phyloP scores from a whole-genome alignment of 352 stramenopile species.

The Globisporangium abappressorium region DNA sequence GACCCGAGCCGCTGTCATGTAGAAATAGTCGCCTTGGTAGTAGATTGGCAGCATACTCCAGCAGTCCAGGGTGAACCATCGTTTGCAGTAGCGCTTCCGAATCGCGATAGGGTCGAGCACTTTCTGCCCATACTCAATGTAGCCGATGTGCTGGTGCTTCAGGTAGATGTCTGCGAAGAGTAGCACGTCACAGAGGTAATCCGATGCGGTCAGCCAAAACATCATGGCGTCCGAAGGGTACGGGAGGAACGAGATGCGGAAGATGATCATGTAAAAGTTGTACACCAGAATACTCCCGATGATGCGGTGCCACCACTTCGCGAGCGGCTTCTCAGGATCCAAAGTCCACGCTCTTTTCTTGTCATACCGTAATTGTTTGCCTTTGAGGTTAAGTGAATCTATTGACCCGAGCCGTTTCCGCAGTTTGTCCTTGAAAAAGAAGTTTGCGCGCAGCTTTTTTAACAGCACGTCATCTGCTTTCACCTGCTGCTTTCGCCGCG shows the following conservation, averaged over 20 bases:
- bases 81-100: conserved; percentile 29
- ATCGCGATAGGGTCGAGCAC: conserved; percentile 38
- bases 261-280: conserved; percentile 54
- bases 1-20: conserved; percentile 35
- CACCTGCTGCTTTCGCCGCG: conserved; percentile 17
- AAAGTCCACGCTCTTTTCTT: conserved; percentile 22
- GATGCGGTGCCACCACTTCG: conserved; percentile 54
- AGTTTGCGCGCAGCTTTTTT: conserved; percentile 36
- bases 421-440: conserved; percentile 55
- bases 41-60: conserved; percentile 44
- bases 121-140: conserved; percentile 37
- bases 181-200: conserved; percentile 36
- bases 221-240: conserved; percentile 24
- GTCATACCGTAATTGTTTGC: conserved; percentile 22
- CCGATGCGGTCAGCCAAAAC: conserved; percentile 29
- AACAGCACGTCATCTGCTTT: conserved; percentile 19
- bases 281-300: conserved; percentile 49
- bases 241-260: conserved; percentile 45
- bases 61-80: conserved; percentile 33
- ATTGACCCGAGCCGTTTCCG: conserved; percentile 39
- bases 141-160: conserved; percentile 39
- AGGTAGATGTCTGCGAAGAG: conserved; percentile 39
- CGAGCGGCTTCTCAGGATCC: conserved; percentile 43
- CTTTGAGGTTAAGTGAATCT: conserved; percentile 38
- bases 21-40: conserved; percentile 33